Evolutionary conservation across 2,329 filamentous ascomycete species (phyloP).

Genomic region (Ceratocystis colombiana): DNA sequence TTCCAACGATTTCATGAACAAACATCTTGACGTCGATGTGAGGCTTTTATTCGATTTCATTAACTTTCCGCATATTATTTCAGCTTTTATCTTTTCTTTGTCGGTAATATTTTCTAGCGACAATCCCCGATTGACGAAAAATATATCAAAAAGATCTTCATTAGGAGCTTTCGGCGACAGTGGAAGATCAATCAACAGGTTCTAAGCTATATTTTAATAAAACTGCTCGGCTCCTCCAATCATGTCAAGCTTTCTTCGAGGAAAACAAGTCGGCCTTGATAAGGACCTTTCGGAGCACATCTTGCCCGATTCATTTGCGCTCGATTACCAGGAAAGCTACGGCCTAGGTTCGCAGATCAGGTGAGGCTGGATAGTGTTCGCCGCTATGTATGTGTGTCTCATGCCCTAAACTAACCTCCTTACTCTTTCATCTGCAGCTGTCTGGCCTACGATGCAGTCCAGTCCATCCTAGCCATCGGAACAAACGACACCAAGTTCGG

Average conservation of each 20-base stretch:
- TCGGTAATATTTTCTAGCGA: background rate
- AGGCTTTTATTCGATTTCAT: background rate
- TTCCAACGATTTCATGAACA: background rate
- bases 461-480: conserved; percentile 84
- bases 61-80: background rate
- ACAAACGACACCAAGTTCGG: conserved; percentile 82
- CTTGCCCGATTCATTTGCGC: conserved; percentile 62
- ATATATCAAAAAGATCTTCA: background rate
- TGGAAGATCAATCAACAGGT: conserved; percentile 38
- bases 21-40: background rate
- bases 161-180: background rate
- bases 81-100: background rate
- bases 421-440: conserved; percentile 50
- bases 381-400: background rate
- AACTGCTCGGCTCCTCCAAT: conserved; percentile 59
- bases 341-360: conserved; percentile 69
- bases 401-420: conserved; percentile 12
- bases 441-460: conserved; percentile 83
- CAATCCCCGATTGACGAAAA: background rate
- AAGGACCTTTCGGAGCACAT: conserved; percentile 81
- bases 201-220: conserved; percentile 79
- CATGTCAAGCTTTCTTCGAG: conserved; percentile 82
- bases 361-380: conserved; percentile 33
- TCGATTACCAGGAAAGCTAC: conserved; percentile 74
- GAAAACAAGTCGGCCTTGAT: conserved; percentile 87